phyloP scores from a whole-genome alignment of 352 stramenopile genomes.

The Pythium volutum region DNA sequence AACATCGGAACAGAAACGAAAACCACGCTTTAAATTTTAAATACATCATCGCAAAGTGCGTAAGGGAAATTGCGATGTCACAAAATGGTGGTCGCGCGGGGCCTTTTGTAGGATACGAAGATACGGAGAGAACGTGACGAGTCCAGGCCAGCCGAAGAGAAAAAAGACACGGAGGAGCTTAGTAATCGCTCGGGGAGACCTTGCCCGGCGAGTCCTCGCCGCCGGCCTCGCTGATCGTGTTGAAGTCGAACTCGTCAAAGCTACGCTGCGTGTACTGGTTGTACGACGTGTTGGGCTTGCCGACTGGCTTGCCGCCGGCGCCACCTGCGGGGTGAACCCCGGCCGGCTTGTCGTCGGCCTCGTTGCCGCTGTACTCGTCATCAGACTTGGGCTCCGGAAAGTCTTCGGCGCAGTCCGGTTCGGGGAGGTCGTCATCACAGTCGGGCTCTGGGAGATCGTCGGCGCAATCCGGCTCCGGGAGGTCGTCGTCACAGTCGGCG shows the following conservation, averaged over 20 bases:
- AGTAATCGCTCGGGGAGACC: constrained; percentile 14
- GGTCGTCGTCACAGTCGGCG: constrained; percentile 8
- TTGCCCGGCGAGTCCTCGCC: constrained; percentile 16
- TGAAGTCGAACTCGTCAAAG: constrained; percentile 25
- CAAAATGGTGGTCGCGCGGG: constrained; percentile 5
- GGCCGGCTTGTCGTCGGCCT: constrained; percentile 22
- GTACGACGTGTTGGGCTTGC: no score
- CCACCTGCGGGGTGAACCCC: no score
- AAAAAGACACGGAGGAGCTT: not conserved
- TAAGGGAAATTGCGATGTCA: constrained; percentile 4
- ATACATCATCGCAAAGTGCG: constrained; percentile 14
- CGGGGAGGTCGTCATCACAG: no score
- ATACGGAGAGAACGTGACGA: not conserved
- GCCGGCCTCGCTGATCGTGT: constrained; percentile 18
- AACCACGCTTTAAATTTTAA: constrained; percentile 1
- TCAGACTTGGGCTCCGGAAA: no score
- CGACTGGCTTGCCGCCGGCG: no score
- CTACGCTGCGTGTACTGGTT: not conserved
- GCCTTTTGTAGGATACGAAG: not conserved
- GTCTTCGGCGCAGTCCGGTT: no score
- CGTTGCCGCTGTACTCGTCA: constrained; percentile 22
- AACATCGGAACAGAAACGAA: no score
- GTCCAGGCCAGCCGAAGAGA: not conserved
- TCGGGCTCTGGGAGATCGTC: constrained; percentile 13
- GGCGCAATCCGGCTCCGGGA: constrained; percentile 13